A percentile compares a stretch with the other conserved stretches of the same genome.
phyloP scores from a whole-genome alignment of 441 rosid species.

The Daphne laureola region DNA sequence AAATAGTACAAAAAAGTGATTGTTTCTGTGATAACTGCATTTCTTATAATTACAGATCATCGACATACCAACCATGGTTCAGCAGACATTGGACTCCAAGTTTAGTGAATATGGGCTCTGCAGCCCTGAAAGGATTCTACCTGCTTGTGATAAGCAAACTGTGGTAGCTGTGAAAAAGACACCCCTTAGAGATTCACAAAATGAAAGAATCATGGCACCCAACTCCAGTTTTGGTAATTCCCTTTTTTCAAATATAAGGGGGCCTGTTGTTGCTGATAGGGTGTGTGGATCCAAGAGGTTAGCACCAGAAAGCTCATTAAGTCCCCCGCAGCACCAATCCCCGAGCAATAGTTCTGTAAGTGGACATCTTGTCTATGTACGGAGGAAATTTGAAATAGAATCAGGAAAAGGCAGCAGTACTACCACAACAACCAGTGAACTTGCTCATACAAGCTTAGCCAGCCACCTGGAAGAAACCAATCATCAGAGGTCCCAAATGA shows the following conservation, averaged over 20 bases:
- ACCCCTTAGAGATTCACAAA: constrained; percentile 54
- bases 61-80: constrained; percentile 35
- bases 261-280: constrained; percentile 21
- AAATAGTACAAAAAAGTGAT: too few species aligned
- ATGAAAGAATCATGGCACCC: constrained; percentile 40
- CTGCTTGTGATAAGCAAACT: constrained; percentile 29
- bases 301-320: constrained; percentile 29
- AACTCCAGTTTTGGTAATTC: constrained; percentile 23
- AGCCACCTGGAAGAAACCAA: constrained; percentile 23
- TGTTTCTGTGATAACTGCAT: too few species aligned
- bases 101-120: constrained; percentile 29
- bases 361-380: constrained; percentile 72
- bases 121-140: constrained; percentile 29
- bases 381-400: constrained; percentile 70
- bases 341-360: constrained; percentile 32
- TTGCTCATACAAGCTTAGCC: constrained; percentile 16
- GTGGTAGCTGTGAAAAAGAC: constrained; percentile 41
- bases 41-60: constrained; percentile 2
- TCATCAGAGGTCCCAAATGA: constrained; percentile 22
- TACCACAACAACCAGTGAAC: constrained; percentile 18
- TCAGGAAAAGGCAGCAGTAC: constrained; percentile 31
- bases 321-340: constrained; percentile 29
- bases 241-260: constrained; percentile 33
- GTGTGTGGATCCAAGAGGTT: constrained; percentile 48
- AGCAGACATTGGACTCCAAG: constrained; percentile 41